These are phyloP conservation scores for Nowakowskiella sp. DNA, from an alignment of 192 early-diverging fungal species.

Conservation along the genomic window DNA sequence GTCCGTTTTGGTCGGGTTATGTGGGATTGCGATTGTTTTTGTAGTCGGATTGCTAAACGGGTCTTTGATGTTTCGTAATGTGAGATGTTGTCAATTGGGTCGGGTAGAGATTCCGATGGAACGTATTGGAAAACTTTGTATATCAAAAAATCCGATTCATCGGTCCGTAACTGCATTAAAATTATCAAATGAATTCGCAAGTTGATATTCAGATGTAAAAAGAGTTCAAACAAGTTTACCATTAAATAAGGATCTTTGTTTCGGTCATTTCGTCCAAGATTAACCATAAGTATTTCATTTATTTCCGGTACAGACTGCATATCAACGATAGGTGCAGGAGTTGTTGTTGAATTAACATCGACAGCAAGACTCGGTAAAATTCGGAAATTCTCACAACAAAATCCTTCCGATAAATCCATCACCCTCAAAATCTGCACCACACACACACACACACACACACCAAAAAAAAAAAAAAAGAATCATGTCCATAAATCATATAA, in stretches of 20 bases:
- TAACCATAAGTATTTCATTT: constrained; percentile 60
- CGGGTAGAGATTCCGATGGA: constrained; percentile 20
- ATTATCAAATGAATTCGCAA: background rate
- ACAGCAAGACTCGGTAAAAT: constrained; percentile 44
- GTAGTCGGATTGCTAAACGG: too few species aligned
- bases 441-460: constrained; percentile 36
- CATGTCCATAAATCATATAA: background rate
- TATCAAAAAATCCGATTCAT: constrained; percentile 58
- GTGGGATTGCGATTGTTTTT: too few species aligned
- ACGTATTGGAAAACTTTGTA: constrained; percentile 59
- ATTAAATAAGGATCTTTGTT: constrained; percentile 58
- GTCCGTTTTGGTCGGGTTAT: too few species aligned
- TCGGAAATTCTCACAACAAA: constrained; percentile 50
- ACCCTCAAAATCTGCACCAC: background rate
- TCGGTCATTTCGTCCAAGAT: constrained; percentile 46
- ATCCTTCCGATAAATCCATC: constrained; percentile 37
- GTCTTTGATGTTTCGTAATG: too few species aligned
- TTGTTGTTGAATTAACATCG: constrained; percentile 33
- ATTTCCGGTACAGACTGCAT: constrained; percentile 36
- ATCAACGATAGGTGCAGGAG: background rate
- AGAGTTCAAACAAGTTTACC: constrained; percentile 31
- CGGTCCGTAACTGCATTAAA: constrained; percentile 49
- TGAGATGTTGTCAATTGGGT: constrained; percentile 4
- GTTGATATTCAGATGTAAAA: background rate
- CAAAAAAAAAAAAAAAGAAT: constrained; percentile 10